A percentile compares a stretch with the other conserved stretches of the same genome.
Evolutionary conservation across 139 green algal species (phyloP).

Genomic region (Chlorella sp.): DNA sequence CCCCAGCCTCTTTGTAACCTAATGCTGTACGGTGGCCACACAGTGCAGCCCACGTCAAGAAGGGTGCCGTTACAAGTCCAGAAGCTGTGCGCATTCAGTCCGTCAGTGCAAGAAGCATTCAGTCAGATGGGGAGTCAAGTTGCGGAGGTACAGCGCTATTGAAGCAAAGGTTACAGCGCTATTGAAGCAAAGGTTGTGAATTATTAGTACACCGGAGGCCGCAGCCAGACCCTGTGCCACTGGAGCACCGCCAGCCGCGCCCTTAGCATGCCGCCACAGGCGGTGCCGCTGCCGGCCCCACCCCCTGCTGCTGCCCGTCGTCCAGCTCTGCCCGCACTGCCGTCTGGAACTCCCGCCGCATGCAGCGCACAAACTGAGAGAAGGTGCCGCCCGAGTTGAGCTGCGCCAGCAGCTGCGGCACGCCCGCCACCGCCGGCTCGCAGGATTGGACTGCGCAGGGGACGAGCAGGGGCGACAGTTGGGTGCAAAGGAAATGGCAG

Average conservation of each 20-base stretch:
- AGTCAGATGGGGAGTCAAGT: too few species aligned
- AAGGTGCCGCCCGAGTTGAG: conserved; percentile 35
- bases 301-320: neutral
- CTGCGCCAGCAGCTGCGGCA: conserved; percentile 17
- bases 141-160: too few species aligned
- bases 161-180: too few species aligned
- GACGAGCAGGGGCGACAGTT: neutral
- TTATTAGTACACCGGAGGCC: neutral
- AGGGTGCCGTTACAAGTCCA: too few species aligned
- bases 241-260: neutral
- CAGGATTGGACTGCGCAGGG: conserved; percentile 27
- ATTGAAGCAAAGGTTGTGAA: too few species aligned
- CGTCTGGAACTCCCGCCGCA: conserved; percentile 32
- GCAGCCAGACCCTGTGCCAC: too few species aligned
- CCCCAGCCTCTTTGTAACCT: too few species aligned
- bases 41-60: too few species aligned
- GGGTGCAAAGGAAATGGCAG: neutral
- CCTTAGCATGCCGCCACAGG: conserved; percentile 5
- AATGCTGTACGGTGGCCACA: too few species aligned
- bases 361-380: conserved; percentile 36
- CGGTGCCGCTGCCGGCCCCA: neutral
- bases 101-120: too few species aligned
- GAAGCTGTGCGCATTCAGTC: too few species aligned
- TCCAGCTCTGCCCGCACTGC: conserved; percentile 1
- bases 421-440: neutral